Base-by-base conservation (phyloP, 148 eudicot species). In the Agrostemma githago region DNA sequence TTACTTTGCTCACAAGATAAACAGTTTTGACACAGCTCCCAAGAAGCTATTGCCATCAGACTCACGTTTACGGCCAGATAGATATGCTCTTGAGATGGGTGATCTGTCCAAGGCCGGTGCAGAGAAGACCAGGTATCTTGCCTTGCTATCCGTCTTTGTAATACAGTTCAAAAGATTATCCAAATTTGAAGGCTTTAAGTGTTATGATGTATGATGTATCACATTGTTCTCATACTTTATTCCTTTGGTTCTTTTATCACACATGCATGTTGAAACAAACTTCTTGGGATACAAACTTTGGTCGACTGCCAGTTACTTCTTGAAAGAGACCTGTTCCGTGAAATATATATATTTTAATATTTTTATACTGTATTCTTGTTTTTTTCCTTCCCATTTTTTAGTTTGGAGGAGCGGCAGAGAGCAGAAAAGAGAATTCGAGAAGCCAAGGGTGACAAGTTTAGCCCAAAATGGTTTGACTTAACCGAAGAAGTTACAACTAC, bases 1-100 rank as follows among this genome's bases (percentile, higher is more conserved):
- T 39, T 62, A 89, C 75, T 92, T 92, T 82, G 94, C 97, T 42
- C 97, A 89, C 78, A 92, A 92, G 78, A 62, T 92, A 34, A 92
- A 92, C 78, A 92, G 97, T 82, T 89, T 89, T 34, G 90, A 87
- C 64, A 92, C 92, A 76, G 95, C 95, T 9, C 97, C 95, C 4
- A 89, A 86, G 84, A 88, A 89, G 77, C 79, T 92, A 67, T 68
- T 92, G 80, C 81, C 92, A 39, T 92, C 97, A 42, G 97, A 92
- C 87, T 89, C 97, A 57, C 97, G 97, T 63, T 75, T 92, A 74
- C 92, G 97, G 14, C 90, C 97, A 1, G 97, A 92, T 81, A 84
- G 97, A 80, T 85, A 78, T 84, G 97, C 97, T 77, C 95, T 92
- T 85, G 97, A 89, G 83, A 85, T 80, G 77, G 95, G 95, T 61